These are phyloP conservation scores for Cryptosporidium muris DNA, from an alignment of 169 alveolate species.

Conservation along the genomic window DNA sequence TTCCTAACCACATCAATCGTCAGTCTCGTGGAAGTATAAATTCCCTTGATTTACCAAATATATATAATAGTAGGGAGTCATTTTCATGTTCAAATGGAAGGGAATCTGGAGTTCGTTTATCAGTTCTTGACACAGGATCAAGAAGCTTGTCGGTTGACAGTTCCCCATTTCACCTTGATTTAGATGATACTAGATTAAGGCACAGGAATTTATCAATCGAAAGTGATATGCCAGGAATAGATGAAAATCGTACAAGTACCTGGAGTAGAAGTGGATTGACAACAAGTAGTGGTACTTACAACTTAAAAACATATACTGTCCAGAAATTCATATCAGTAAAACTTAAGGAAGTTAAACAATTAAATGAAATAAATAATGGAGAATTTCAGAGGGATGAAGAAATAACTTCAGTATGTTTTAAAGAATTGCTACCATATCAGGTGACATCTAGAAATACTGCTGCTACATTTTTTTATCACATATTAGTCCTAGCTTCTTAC, in stretches of 20 bases:
- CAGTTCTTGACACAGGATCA: conserved; percentile 14
- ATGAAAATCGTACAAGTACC: conserved; percentile 23
- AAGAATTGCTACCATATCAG: conserved; percentile 31
- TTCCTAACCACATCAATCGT: neutral
- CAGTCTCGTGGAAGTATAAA: conserved; percentile 16
- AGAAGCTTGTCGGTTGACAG: conserved; percentile 9
- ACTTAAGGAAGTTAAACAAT: conserved; percentile 39
- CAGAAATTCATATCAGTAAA: conserved; percentile 29
- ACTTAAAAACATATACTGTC: conserved; percentile 50
- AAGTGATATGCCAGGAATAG: conserved; percentile 13
- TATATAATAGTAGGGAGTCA: conserved; percentile 38
- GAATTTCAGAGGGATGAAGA: neutral
- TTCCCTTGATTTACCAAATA: conserved; percentile 21
- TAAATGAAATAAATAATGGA: conserved; percentile 8
- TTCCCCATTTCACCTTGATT: conserved; percentile 42
- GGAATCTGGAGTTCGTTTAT: conserved; percentile 21
- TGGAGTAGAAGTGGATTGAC: conserved; percentile 64
- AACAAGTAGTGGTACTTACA: conserved; percentile 52
- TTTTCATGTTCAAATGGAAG: conserved; percentile 27
- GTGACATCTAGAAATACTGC: conserved; percentile 33
- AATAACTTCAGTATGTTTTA: conserved; percentile 7
- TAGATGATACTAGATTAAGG: neutral
- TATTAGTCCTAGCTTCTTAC: conserved; percentile 40
- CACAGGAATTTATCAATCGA: conserved; percentile 9
- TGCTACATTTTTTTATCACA: conserved; percentile 37